Conservation (phyloP, 2,329 filamentous ascomycete genomes). For the Epicoccum sorghinum region DNA sequence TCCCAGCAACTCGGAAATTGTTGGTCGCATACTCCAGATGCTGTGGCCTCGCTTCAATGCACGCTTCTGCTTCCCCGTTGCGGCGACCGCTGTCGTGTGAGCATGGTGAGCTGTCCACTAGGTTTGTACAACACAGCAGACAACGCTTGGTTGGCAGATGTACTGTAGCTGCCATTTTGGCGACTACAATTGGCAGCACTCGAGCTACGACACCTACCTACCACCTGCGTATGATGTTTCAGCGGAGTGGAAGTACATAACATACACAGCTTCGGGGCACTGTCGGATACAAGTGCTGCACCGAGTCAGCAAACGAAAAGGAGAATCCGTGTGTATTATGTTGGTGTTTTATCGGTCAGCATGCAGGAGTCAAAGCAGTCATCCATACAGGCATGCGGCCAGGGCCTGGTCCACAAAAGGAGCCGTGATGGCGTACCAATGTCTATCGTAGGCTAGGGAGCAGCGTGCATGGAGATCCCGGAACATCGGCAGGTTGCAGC, state of each 20-base stretch:
- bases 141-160: constrained; percentile 14
- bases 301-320: constrained; percentile 4
- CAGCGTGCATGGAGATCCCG: constrained; percentile 9
- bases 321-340: constrained; percentile 3
- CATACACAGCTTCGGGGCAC: neutral
- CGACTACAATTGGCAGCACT: neutral
- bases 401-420: constrained; percentile 14
- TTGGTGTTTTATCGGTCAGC: constrained; percentile 10
- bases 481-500: constrained; percentile 6
- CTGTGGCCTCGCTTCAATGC: constrained; percentile 26
- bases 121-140: constrained; percentile 14
- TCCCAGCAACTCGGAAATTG: constrained; percentile 13
- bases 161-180: neutral
- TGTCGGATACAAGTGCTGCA: neutral
- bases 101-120: constrained; percentile 21
- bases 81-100: constrained; percentile 26
- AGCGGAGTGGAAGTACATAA: neutral
- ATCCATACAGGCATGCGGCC: constrained; percentile 7
- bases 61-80: constrained; percentile 25
- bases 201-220: neutral
- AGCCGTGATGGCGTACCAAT: constrained; percentile 15
- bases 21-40: constrained; percentile 2
- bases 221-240: neutral
- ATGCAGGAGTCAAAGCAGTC: constrained; percentile 15
- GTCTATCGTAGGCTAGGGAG: constrained; percentile 11